Percentiles rank a stretch among this genome's conserved stretches.
These are phyloP conservation scores for Cytospora mali DNA, from an alignment of 2,329 filamentous ascomycete genomes.

Conservation along the genomic window DNA sequence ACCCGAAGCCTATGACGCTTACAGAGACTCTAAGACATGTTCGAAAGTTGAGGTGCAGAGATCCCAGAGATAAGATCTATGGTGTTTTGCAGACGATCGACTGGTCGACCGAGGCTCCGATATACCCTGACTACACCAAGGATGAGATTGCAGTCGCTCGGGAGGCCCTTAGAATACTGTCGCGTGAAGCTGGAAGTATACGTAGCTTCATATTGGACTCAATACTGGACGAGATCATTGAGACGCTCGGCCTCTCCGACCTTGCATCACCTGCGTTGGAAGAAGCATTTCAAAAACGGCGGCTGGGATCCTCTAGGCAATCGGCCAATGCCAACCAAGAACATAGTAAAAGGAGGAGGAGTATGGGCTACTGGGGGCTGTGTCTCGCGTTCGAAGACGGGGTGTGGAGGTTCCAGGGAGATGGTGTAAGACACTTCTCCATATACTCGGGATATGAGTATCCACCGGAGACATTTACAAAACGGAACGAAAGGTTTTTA, in stretches of 20 bases:
- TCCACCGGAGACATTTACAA: not conserved
- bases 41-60: not conserved
- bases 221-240: not conserved
- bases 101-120: not conserved
- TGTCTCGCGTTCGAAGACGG: not conserved
- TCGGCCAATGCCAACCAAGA: not conserved
- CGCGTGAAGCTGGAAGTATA: no score
- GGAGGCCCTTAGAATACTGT: not conserved
- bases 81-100: not conserved
- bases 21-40: not conserved
- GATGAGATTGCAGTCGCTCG: not conserved
- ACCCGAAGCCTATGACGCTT: no score
- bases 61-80: constrained; percentile 14
- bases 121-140: constrained; percentile 6
- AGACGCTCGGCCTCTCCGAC: not conserved
- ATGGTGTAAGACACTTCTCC: not conserved
- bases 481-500: not conserved
- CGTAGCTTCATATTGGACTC: no score
- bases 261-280: not conserved
- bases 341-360: not conserved
- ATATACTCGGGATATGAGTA: not conserved
- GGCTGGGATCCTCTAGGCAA: not conserved
- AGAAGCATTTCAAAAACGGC: not conserved
- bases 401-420: not conserved
- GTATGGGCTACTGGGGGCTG: not conserved